Evolutionary conservation across 73 alveolate species (phyloP).

Genomic region (Tetrahymena malaccensis): DNA sequence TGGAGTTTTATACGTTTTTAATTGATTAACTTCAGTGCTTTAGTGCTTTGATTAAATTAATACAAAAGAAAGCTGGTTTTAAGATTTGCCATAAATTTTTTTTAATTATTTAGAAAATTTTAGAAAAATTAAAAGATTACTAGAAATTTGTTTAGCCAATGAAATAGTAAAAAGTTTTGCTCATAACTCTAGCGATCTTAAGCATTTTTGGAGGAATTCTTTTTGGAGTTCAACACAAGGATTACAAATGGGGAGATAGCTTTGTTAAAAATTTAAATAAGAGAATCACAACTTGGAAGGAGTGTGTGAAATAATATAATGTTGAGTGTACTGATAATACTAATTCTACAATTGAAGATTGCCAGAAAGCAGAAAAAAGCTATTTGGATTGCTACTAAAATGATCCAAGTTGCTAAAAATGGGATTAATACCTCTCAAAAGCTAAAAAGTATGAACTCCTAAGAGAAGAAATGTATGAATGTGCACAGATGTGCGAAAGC

Average conservation of each 20-base stretch:
- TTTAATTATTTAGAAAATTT: not conserved
- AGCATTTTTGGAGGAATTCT: not conserved
- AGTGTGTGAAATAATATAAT: not conserved
- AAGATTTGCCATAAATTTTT: not conserved
- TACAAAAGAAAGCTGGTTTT: not conserved
- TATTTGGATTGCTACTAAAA: not conserved
- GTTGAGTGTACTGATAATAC: not conserved
- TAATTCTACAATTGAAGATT: not conserved
- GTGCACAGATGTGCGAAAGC: not conserved
- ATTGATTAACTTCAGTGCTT: not conserved
- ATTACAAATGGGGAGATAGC: not conserved
- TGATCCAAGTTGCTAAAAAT: not conserved
- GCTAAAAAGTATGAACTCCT: not conserved
- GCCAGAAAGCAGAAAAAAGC: not conserved
- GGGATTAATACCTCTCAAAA: not conserved
- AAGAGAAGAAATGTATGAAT: not conserved
- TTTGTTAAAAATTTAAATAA: not conserved
- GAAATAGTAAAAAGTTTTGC: not conserved
- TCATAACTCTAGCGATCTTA: not conserved
- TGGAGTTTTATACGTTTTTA: not conserved
- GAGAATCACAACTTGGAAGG: not conserved
- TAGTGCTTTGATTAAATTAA: too few relatives aligned
- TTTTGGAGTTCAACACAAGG: not conserved
- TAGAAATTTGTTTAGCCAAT: not conserved
- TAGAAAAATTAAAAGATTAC: not conserved